A percentile compares a stretch with the other conserved stretches of the same genome.
Evolutionary conservation across 2,329 filamentous ascomycete genomes (phyloP).

Genomic region (Penicillium psychrosexuale): DNA sequence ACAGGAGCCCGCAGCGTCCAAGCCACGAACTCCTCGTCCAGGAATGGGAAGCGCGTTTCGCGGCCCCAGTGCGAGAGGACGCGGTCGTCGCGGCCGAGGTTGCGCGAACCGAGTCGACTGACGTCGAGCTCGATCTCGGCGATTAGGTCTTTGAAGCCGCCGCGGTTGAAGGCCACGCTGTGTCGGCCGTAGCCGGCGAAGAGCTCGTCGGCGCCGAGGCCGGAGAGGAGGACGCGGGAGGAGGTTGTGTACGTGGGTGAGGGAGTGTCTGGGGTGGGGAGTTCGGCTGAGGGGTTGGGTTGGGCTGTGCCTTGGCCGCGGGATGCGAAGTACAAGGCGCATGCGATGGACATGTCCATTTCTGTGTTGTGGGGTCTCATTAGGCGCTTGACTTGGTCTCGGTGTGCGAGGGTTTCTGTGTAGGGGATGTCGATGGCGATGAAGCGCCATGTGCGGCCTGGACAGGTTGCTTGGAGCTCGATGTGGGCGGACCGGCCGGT

Average conservation of each 20-base stretch:
- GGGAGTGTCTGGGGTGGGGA: slow-evolving; percentile 1
- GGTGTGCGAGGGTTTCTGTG: slow-evolving; percentile 66
- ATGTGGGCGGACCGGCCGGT: slow-evolving; percentile 76
- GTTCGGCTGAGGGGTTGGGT: slow-evolving; percentile 24
- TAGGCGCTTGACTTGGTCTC: slow-evolving; percentile 66
- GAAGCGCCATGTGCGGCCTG: slow-evolving; percentile 74
- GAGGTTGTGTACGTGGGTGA: slow-evolving; percentile 58
- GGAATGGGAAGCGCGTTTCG: slow-evolving; percentile 84
- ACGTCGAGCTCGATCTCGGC: slow-evolving; percentile 85
- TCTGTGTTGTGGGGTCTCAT: slow-evolving; percentile 95
- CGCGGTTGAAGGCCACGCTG: slow-evolving; percentile 66
- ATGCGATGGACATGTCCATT: slow-evolving; percentile 95
- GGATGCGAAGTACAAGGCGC: slow-evolving; percentile 91
- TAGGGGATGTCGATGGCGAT: slow-evolving; percentile 78
- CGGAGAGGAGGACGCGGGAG: slow-evolving; percentile 82
- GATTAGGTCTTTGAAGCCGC: slow-evolving; percentile 68
- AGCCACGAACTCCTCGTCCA: slow-evolving; percentile 81
- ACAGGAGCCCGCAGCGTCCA: slow-evolving; percentile 74
- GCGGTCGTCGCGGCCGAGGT: slow-evolving; percentile 88
- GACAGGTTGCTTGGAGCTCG: slow-evolving; percentile 70
- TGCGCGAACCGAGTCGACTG: slow-evolving; percentile 81
- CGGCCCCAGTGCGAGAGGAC: slow-evolving; percentile 85
- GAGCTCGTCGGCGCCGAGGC: slow-evolving; percentile 90
- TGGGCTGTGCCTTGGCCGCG: slow-evolving; percentile 60
- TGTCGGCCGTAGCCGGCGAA: slow-evolving; percentile 93